These are phyloP conservation scores for Orbilia ellipsospora DNA, from an alignment of 2,329 filamentous ascomycete genomes.

Conservation along the genomic window DNA sequence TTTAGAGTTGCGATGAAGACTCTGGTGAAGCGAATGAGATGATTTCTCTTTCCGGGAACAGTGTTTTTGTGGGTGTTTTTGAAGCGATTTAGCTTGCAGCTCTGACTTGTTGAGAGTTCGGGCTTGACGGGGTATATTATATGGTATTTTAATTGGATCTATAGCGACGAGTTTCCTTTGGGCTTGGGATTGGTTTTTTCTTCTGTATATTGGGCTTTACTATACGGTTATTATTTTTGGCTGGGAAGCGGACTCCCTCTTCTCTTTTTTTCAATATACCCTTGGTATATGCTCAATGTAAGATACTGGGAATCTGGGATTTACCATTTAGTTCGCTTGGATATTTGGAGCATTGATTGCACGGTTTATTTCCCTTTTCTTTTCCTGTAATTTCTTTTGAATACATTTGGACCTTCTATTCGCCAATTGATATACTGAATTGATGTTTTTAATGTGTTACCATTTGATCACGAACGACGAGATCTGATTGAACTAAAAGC, in stretches of 20 bases:
- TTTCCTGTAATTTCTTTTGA: no score
- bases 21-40: constrained; percentile 41
- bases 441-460: no score
- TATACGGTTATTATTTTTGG: neutral
- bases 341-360: constrained; percentile 9
- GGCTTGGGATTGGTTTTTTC: constrained; percentile 3
- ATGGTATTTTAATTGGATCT: neutral
- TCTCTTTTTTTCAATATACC: neutral
- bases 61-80: neutral
- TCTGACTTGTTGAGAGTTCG: neutral
- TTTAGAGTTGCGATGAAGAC: constrained; percentile 48
- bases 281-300: neutral
- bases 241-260: neutral
- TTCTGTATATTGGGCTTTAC: neutral
- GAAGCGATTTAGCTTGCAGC: neutral
- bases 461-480: no score
- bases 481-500: no score
- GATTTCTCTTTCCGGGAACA: neutral
- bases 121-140: neutral
- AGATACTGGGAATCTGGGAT: constrained; percentile 15
- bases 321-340: neutral
- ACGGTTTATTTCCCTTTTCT: no score
- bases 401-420: no score
- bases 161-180: constrained; percentile 50
- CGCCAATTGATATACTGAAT: no score